These are phyloP conservation scores for Rhododendron ovatum DNA, from an alignment of 148 eudicot species.

Conservation along the genomic window DNA sequence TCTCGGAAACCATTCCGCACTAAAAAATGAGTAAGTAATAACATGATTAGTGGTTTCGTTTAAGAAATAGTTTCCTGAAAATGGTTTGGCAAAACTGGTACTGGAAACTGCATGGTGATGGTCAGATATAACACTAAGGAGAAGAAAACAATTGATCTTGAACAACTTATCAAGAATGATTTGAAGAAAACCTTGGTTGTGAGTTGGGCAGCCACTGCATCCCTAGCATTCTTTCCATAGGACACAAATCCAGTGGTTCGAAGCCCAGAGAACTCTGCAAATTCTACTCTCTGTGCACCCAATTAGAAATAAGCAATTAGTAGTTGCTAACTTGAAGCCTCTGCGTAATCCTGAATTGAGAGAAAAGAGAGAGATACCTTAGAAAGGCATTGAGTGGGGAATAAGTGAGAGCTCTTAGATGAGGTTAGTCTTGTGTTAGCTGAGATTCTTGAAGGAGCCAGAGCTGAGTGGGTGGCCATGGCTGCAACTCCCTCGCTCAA, in stretches of 20 bases:
- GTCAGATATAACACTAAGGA: not conserved
- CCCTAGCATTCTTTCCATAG: slow-evolving; percentile 38
- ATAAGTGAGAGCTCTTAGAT: slow-evolving; percentile 56
- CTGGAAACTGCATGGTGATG: not conserved
- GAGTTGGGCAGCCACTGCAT: slow-evolving; percentile 64
- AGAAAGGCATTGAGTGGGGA: slow-evolving; percentile 67
- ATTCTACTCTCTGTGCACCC: slow-evolving; percentile 53
- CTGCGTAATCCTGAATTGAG: not conserved
- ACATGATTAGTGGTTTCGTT: not conserved
- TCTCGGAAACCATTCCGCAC: not conserved
- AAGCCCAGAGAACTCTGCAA: slow-evolving; percentile 79
- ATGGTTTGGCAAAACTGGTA: not conserved
- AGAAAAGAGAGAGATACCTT: slow-evolving; percentile 38
- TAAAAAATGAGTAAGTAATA: too few species aligned
- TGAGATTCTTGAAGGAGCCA: slow-evolving; percentile 81
- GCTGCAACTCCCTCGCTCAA: slow-evolving; percentile 29
- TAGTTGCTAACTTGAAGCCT: not conserved
- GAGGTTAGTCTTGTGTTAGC: slow-evolving; percentile 55
- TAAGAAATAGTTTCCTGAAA: not conserved
- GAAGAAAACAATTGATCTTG: not conserved
- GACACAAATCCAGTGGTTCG: slow-evolving; percentile 58
- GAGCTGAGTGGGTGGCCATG: slow-evolving; percentile 88
- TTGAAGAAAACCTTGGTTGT: slow-evolving; percentile 48
- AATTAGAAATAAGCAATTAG: not conserved
- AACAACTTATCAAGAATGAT: not conserved